phyloP scores from a whole-genome alignment of 2,329 filamentous ascomycete genomes.

The Hypoxylon sp. region DNA sequence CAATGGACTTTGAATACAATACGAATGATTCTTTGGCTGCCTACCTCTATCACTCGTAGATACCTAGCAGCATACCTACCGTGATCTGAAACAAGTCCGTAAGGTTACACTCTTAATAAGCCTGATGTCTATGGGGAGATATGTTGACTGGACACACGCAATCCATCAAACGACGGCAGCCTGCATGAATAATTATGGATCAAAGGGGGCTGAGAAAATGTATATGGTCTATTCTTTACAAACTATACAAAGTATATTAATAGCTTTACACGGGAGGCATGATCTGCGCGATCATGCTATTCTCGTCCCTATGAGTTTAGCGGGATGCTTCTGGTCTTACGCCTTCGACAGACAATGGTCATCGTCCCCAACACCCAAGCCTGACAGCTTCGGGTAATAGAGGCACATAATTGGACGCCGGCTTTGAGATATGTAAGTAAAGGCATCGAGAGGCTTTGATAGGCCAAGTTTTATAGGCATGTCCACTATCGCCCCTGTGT shows the following conservation, averaged over 20 bases:
- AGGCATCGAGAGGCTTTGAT: slow-evolving; percentile 25
- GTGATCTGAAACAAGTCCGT: slow-evolving; percentile 45
- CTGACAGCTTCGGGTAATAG: slow-evolving; percentile 45
- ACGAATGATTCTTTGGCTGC: slow-evolving; percentile 1
- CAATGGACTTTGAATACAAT: background rate
- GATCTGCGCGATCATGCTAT: slow-evolving; percentile 37
- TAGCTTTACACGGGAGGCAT: slow-evolving; percentile 48
- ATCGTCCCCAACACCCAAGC: slow-evolving; percentile 39
- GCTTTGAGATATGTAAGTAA: slow-evolving; percentile 16
- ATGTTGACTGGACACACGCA: slow-evolving; percentile 52
- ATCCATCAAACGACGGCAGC: slow-evolving; percentile 53
- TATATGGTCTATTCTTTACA: slow-evolving; percentile 22
- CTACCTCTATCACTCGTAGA: slow-evolving; percentile 19
- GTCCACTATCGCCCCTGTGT: slow-evolving; percentile 13
- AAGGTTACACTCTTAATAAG: slow-evolving; percentile 42
- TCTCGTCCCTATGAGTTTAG: slow-evolving; percentile 27
- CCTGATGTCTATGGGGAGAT: slow-evolving; percentile 40
- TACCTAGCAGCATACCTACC: slow-evolving; percentile 31
- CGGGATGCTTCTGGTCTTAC: slow-evolving; percentile 26
- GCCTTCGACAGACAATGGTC: slow-evolving; percentile 26
- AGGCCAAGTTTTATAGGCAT: slow-evolving; percentile 22
- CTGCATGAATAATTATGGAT: slow-evolving; percentile 54
- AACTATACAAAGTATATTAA: slow-evolving; percentile 47
- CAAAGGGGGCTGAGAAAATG: slow-evolving; percentile 40
- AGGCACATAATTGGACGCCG: slow-evolving; percentile 41